phyloP scores from a whole-genome alignment of 345 rosid genomes.

The Crucihimalaya himalaica region DNA sequence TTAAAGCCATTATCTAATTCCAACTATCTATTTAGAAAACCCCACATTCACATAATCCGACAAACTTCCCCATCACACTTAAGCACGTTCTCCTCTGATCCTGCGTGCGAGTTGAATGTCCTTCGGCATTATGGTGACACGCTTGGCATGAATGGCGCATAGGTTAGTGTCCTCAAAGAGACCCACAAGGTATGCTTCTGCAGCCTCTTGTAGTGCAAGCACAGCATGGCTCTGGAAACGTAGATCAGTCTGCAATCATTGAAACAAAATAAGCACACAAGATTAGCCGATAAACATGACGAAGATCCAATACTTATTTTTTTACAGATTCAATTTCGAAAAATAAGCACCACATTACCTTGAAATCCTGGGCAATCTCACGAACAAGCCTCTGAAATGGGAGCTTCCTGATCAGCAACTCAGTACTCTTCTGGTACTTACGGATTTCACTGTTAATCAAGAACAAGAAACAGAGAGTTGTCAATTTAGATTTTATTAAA shows the following conservation, averaged over 20 bases:
- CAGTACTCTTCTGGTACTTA: constrained; percentile 97
- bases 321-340: no score
- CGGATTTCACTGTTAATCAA: constrained; percentile 68
- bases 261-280: not conserved
- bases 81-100: constrained; percentile 90
- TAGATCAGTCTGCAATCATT: constrained; percentile 58
- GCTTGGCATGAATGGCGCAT: constrained; percentile 89
- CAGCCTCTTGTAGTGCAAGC: constrained; percentile 88
- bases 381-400: constrained; percentile 98
- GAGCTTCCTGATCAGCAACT: constrained; percentile 82
- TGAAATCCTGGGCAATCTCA: constrained; percentile 96
- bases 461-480: not conserved
- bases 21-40: constrained; percentile 23
- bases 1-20: constrained; percentile 15
- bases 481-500: not conserved
- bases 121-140: constrained; percentile 93
- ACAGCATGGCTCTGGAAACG: constrained; percentile 97
- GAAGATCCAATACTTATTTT: no score
- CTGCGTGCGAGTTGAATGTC: constrained; percentile 89
- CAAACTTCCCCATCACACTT: constrained; percentile 2
- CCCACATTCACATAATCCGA: constrained; percentile 25
- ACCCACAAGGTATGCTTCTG: constrained; percentile 87
- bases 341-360: constrained; percentile 32
- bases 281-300: not conserved
- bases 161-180: constrained; percentile 88